A percentile compares a stretch with the other conserved stretches of the same genome.
These are phyloP conservation scores for Hypomyces perniciosus DNA, from an alignment of 2,329 filamentous ascomycete species.

Conservation along the genomic window DNA sequence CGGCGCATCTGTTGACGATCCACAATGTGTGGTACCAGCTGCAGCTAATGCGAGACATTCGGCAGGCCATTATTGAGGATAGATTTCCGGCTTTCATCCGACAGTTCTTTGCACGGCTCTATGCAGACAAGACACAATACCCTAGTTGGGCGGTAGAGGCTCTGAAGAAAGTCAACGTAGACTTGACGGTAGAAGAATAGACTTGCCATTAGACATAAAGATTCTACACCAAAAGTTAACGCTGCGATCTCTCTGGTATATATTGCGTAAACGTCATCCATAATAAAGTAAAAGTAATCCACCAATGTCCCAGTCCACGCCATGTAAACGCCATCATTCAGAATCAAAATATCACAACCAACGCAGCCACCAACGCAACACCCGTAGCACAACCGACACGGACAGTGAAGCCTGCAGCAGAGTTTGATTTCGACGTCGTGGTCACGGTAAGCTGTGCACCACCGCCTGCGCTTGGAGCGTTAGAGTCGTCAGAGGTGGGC, in stretches of 20 bases:
- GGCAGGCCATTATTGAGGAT: constrained; percentile 76
- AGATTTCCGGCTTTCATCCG: constrained; percentile 71
- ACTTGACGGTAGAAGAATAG: constrained; percentile 34
- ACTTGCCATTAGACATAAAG: neutral
- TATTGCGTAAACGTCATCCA: neutral
- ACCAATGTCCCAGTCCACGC: neutral
- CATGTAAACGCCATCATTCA: neutral
- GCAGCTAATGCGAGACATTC: constrained; percentile 68
- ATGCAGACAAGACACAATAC: constrained; percentile 57
- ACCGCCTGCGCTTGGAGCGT: neutral
- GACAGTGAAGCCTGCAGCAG: constrained; percentile 1
- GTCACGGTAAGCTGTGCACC: neutral
- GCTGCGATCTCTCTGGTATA: no score
- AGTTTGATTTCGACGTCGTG: neutral
- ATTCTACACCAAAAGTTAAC: no score
- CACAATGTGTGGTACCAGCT: constrained; percentile 95
- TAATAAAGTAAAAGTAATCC: neutral
- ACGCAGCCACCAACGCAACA: neutral
- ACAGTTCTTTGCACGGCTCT: constrained; percentile 70
- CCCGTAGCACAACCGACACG: neutral
- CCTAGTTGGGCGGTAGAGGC: constrained; percentile 83
- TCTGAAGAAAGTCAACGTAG: constrained; percentile 70
- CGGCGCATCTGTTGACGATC: constrained; percentile 77
- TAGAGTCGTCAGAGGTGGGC: neutral
- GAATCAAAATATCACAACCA: constrained; percentile 6